Evolutionary conservation across 2,329 filamentous ascomycete species (phyloP).

Genomic region (Alternaria longipes): DNA sequence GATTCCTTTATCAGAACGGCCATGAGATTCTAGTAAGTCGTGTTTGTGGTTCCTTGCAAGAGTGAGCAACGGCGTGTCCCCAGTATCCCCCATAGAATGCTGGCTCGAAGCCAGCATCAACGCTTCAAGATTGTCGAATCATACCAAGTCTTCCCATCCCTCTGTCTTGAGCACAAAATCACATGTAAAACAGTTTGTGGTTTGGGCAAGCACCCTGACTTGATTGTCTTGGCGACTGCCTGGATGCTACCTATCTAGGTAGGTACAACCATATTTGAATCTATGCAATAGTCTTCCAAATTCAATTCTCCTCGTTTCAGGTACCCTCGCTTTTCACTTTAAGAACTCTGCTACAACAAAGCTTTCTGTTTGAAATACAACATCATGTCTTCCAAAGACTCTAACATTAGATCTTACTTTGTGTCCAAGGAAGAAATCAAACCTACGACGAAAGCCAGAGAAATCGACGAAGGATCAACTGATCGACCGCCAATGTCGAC

Average conservation of each 20-base stretch:
- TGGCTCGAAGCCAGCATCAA: neutral
- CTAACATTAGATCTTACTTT: slow-evolving; percentile 12
- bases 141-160: neutral
- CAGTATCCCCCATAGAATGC: neutral
- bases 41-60: neutral
- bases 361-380: neutral
- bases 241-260: neutral
- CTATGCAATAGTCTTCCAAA: neutral
- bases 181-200: neutral
- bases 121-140: neutral
- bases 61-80: neutral
- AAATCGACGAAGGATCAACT: neutral
- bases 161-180: neutral
- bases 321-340: neutral
- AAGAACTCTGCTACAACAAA: neutral
- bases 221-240: slow-evolving; percentile 5
- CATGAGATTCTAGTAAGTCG: neutral
- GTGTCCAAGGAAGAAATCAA: neutral
- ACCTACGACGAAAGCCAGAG: neutral
- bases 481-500: neutral
- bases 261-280: neutral
- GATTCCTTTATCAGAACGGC: neutral
- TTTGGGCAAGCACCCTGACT: neutral
- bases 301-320: neutral
- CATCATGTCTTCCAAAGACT: neutral